These are phyloP conservation scores for Stachybotrys chartarum DNA, from an alignment of 2,329 filamentous ascomycete species.

Conservation along the genomic window DNA sequence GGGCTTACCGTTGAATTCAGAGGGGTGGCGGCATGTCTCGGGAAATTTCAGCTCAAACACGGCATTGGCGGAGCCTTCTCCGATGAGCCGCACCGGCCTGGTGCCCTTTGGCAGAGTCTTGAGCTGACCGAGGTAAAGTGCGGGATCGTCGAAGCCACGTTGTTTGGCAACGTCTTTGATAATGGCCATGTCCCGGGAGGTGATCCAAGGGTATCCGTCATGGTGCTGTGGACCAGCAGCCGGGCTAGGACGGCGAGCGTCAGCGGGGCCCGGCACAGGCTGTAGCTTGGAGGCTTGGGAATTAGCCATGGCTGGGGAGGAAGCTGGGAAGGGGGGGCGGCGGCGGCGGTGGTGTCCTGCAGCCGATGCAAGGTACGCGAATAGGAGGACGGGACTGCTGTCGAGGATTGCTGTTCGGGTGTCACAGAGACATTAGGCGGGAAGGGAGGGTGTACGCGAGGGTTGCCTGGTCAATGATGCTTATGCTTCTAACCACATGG, in stretches of 20 bases:
- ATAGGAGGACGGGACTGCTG: not conserved
- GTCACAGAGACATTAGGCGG: too few relatives aligned
- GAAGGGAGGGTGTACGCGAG: too few relatives aligned
- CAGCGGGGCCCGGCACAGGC: not conserved
- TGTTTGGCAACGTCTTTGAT: slow-evolving; percentile 10
- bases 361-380: slow-evolving; percentile 1
- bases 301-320: not conserved
- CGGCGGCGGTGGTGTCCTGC: not conserved
- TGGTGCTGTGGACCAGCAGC: not conserved
- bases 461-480: too few relatives aligned
- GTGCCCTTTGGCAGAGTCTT: slow-evolving; percentile 25
- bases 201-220: not conserved
- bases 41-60: slow-evolving; percentile 55
- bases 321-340: too few relatives aligned
- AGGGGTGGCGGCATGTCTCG: slow-evolving; percentile 19
- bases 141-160: slow-evolving; percentile 13
- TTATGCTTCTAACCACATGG: too few relatives aligned
- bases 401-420: too few relatives aligned
- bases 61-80: slow-evolving; percentile 71
- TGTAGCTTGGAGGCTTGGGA: not conserved
- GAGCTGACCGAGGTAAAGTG: slow-evolving; percentile 16
- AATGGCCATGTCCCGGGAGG: slow-evolving; percentile 13
- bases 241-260: not conserved
- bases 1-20: slow-evolving; percentile 27
- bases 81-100: slow-evolving; percentile 35